A percentile compares a stretch with the other conserved stretches of the same genome.
phyloP scores from a whole-genome alignment of 2,329 filamentous ascomycete genomes.

The Lachnellula occidentalis region DNA sequence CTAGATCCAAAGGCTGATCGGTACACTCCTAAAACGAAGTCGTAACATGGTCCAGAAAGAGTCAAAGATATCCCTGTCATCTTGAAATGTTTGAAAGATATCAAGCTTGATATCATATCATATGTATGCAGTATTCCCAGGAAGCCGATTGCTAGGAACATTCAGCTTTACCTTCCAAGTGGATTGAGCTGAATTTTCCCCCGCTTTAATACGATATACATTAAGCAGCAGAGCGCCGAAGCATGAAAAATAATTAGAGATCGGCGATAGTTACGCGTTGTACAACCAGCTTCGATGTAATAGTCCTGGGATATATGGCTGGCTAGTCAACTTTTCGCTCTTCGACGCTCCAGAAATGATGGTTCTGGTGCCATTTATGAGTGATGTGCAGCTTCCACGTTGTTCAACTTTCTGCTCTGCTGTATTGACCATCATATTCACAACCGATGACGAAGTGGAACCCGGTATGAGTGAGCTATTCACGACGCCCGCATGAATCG shows the following conservation, averaged over 20 bases:
- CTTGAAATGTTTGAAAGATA: background rate
- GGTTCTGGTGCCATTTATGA: background rate
- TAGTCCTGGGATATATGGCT: too few relatives aligned
- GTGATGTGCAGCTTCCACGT: background rate
- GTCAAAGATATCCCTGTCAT: background rate
- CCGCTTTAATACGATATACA: background rate
- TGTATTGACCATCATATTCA: background rate
- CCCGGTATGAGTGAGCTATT: background rate
- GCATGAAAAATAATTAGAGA: background rate
- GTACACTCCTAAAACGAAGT: background rate
- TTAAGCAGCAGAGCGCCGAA: background rate
- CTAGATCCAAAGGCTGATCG: too few relatives aligned
- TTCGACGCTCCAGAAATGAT: too few relatives aligned
- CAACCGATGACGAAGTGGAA: background rate
- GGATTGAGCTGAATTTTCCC: background rate
- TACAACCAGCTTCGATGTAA: background rate
- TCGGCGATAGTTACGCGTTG: background rate
- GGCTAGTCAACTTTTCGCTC: too few relatives aligned
- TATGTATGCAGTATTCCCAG: background rate
- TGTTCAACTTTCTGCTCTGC: background rate
- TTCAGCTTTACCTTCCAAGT: background rate
- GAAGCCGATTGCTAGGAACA: background rate
- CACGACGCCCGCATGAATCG: background rate
- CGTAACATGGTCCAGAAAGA: background rate
- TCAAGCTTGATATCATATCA: background rate